Base-by-base conservation (phyloP, 148 eudicot genomes). In the Heliosperma pusillum region DNA sequence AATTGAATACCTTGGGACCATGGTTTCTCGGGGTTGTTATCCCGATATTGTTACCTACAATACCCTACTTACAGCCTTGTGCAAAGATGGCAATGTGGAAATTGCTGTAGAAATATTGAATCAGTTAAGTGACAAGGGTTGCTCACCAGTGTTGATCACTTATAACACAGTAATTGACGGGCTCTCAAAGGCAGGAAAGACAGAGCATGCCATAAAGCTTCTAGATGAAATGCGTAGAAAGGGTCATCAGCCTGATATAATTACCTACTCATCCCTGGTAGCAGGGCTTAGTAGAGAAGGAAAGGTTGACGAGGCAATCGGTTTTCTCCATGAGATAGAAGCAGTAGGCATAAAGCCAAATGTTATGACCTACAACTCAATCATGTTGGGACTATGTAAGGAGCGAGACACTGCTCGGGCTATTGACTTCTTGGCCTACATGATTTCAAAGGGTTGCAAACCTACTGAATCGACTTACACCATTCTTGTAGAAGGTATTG, bases 21-120 rank as follows among this genome's bases (percentile, higher is more conserved):
- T 90, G 95, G 88, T 84, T 16, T 90, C 90, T 24, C 80, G 90
- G 44, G 92, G 90, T 2, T 87, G 92, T 70, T 87, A 87, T 74
- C 92, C 95, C 5, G 89, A 90, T 79, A 90, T 90, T 65, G 90
- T 90, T 45, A 90, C 95, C 9, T 90, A 90, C 73, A 90, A 88
- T 72, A 90, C 90, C 3, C 75, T 90, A 17, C 87, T 90, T 3
- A 87, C 89, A 0, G 89, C 88, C 75, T 80, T 90, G 72, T 90
- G 95, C 85, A 88, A 84, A 84, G 95, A 85, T 62, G 90, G 95
- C 19, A 83, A 87, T 56, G 90, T 90, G 53, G 95, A 88, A 67
- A 66, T 80, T 20, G 90, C 95, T 0, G 85, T 88, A 0, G 88
- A 88, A 77, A 80, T 90, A 36, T 71, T 90, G 71, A 86, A 85